Conservation (phyloP, 169 alveolate species). For the Plasmodium coatneyi region DNA sequence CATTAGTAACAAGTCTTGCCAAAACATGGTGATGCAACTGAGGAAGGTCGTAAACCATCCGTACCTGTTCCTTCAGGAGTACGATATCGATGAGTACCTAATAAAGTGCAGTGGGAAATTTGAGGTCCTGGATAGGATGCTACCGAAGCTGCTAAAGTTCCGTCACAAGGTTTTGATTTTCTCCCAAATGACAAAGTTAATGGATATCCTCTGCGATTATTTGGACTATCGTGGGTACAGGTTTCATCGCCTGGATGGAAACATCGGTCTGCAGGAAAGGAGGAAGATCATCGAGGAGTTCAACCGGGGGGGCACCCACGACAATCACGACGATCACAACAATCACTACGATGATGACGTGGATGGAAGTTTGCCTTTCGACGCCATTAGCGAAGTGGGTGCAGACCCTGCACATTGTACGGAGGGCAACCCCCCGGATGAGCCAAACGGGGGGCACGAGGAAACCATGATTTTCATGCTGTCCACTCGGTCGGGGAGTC, state of each 20-base stretch:
- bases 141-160: slow-evolving; percentile 78
- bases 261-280: slow-evolving; percentile 95
- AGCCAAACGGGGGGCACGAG: neutral
- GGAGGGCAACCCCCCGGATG: neutral
- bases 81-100: slow-evolving; percentile 91
- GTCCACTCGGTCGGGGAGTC: slow-evolving; percentile 98
- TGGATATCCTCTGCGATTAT: slow-evolving; percentile 96
- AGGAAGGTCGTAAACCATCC: slow-evolving; percentile 99
- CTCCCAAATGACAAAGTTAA: slow-evolving; percentile 94
- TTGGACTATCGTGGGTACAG: slow-evolving; percentile 91
- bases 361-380: too few species aligned
- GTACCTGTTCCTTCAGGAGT: slow-evolving; percentile 92
- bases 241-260: slow-evolving; percentile 97
- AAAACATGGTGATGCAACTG: slow-evolving; percentile 97
- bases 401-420: neutral
- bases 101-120: slow-evolving; percentile 92
- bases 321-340: too few species aligned
- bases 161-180: slow-evolving; percentile 91
- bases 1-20: slow-evolving; percentile 10
- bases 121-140: slow-evolving; percentile 91
- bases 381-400: neutral
- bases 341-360: neutral
- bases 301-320: neutral
- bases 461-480: slow-evolving; percentile 80
- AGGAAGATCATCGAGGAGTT: slow-evolving; percentile 28